Conservation (phyloP, 306 rosid species). For the Ziziphus jujuba region DNA sequence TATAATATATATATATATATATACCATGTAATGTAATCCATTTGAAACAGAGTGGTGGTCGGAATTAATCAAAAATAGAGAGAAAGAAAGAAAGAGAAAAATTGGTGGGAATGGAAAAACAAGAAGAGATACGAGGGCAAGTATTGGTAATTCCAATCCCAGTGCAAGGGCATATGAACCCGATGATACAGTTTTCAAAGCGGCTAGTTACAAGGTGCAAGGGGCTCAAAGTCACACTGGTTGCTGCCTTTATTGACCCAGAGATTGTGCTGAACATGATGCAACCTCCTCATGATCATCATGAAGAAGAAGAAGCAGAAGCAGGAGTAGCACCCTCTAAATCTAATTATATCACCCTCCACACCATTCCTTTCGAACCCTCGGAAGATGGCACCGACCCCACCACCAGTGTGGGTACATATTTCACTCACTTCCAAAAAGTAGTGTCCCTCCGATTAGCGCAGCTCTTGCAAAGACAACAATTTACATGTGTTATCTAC, state of each 20-base stretch:
- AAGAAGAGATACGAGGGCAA: background rate
- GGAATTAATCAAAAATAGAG: too few relatives aligned
- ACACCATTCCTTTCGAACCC: conserved; percentile 23
- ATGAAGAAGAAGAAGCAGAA: too few relatives aligned
- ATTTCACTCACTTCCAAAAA: background rate
- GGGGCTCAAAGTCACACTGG: conserved; percentile 27
- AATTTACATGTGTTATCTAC: conserved; percentile 10
- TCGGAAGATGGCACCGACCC: background rate
- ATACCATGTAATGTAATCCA: too few relatives aligned
- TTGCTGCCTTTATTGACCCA: background rate
- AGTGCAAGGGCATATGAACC: conserved; percentile 24
- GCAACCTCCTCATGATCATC: background rate
- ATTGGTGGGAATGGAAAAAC: background rate
- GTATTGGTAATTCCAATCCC: conserved; percentile 19
- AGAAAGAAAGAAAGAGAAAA: too few relatives aligned
- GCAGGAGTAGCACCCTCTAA: too few relatives aligned
- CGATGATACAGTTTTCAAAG: conserved; percentile 29
- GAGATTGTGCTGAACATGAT: too few relatives aligned
- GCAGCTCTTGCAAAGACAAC: background rate
- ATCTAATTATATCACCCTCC: background rate
- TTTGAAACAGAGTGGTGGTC: background rate
- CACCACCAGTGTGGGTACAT: background rate
- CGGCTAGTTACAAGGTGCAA: conserved; percentile 12
- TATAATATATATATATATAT: too few relatives aligned
- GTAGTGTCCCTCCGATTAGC: conserved; percentile 2